These are phyloP conservation scores for Boletellus ananiceps DNA, from an alignment of 768 basidiomycete genomes.

Conservation along the genomic window DNA sequence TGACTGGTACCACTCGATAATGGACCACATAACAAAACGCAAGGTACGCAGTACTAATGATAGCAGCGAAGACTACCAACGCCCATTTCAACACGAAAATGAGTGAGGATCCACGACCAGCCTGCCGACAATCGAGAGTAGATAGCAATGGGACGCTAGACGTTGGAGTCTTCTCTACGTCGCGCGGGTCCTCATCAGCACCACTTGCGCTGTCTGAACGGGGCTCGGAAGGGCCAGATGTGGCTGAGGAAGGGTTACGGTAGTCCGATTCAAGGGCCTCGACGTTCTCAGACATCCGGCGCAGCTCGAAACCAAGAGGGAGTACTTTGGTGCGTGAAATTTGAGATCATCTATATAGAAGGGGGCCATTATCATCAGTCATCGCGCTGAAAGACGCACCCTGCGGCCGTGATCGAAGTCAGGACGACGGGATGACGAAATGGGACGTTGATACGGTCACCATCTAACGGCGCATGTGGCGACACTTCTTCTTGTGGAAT, in stretches of 20 bases:
- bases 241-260: no score
- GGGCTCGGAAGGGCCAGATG: no score
- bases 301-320: not conserved
- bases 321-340: not conserved
- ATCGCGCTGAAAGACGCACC: no score
- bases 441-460: no score
- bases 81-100: slow-evolving; percentile 4
- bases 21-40: slow-evolving; percentile 17
- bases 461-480: no score
- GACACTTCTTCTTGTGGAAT: no score
- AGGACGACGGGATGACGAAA: no score
- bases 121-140: not conserved
- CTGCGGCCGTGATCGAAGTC: no score
- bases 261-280: not conserved
- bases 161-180: not conserved
- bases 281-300: slow-evolving; percentile 3
- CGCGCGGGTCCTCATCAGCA: not conserved
- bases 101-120: not conserved
- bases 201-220: not conserved
- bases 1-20: slow-evolving; percentile 10
- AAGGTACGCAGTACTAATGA: slow-evolving; percentile 10
- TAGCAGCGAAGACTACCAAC: slow-evolving; percentile 1
- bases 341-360: no score
- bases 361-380: no score
- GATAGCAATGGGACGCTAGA: not conserved